phyloP scores from a whole-genome alignment of 352 stramenopile genomes.

The Poterioochromonas sp. region DNA sequence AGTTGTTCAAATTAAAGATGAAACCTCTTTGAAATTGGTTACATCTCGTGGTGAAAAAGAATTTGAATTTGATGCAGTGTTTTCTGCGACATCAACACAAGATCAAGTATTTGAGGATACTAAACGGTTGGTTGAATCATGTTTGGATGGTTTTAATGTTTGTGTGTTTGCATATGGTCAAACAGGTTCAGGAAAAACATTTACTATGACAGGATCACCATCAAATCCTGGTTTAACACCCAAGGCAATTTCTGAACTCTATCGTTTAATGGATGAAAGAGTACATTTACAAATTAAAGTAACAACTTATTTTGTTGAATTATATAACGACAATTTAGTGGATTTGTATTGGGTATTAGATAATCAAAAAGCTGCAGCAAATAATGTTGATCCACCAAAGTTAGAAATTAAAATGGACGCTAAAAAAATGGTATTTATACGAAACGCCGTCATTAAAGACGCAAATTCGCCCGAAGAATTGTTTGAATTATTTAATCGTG shows the following conservation, averaged over 20 bases:
- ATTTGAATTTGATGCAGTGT: slow-evolving; percentile 78
- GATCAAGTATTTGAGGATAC: slow-evolving; percentile 81
- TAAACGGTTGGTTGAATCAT: slow-evolving; percentile 74
- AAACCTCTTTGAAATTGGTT: slow-evolving; percentile 66
- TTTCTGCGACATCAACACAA: slow-evolving; percentile 51
- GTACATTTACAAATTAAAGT: slow-evolving; percentile 53
- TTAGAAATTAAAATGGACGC: slow-evolving; percentile 77
- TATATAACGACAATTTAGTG: slow-evolving; percentile 77
- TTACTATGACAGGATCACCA: slow-evolving; percentile 75
- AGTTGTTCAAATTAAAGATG: slow-evolving; percentile 48
- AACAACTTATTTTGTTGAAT: slow-evolving; percentile 74
- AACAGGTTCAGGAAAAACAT: slow-evolving; percentile 81
- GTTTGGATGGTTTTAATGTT: slow-evolving; percentile 64
- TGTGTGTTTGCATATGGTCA: slow-evolving; percentile 84
- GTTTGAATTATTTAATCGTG: slow-evolving; percentile 66
- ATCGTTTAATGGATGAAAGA: slow-evolving; percentile 53
- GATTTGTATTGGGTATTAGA: slow-evolving; percentile 75
- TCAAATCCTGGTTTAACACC: slow-evolving; percentile 65
- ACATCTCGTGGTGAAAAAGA: slow-evolving; percentile 64
- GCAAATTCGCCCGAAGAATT: slow-evolving; percentile 61
- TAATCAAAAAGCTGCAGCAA: slow-evolving; percentile 44
- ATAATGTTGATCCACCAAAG: slow-evolving; percentile 52
- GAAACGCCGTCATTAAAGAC: slow-evolving; percentile 66
- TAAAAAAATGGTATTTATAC: slow-evolving; percentile 77
- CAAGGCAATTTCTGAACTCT: slow-evolving; percentile 71